phyloP scores from a whole-genome alignment of 352 stramenopile species.

The Pythium grandisporangium region DNA sequence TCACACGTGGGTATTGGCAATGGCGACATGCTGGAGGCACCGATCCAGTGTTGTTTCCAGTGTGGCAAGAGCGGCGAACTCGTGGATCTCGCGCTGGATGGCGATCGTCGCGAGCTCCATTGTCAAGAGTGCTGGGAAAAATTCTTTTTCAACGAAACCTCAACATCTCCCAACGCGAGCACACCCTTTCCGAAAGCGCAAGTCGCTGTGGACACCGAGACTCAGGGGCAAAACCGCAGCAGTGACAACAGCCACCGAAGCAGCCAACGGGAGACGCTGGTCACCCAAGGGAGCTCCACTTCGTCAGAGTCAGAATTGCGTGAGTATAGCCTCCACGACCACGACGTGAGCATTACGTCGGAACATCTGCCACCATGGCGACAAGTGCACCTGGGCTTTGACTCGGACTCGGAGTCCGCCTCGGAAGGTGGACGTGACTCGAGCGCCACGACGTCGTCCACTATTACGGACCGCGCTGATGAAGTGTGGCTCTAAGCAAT shows the following conservation, averaged over 20 bases:
- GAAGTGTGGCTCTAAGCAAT: conserved; percentile 43
- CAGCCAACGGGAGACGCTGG: no score
- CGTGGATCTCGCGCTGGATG: conserved; percentile 38
- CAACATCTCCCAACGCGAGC: conserved; percentile 1
- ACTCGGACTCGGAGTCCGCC: conserved; percentile 30
- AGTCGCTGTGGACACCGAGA: no score
- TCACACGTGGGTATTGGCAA: conserved; percentile 43
- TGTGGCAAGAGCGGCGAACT: conserved; percentile 47
- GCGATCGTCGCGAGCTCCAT: conserved; percentile 33
- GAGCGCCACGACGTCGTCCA: conserved; percentile 35
- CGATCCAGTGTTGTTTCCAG: conserved; percentile 30
- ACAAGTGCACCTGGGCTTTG: conserved; percentile 26
- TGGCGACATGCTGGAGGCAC: conserved; percentile 8
- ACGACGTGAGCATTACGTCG: no score
- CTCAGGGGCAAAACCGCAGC: no score
- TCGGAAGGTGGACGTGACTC: conserved; percentile 58
- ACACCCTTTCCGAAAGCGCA: no score
- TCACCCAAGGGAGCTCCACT: conserved; percentile 10
- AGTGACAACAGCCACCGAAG: conserved; percentile 7
- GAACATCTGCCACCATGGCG: no score
- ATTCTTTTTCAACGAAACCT: conserved; percentile 53
- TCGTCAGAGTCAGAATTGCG: conserved; percentile 19
- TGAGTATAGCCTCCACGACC: conserved; percentile 76
- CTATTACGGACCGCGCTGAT: conserved; percentile 31
- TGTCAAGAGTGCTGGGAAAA: conserved; percentile 73